Evolutionary conservation across 129 eudicot species (phyloP).

Genomic region (Ambrosia artemisiifolia): DNA sequence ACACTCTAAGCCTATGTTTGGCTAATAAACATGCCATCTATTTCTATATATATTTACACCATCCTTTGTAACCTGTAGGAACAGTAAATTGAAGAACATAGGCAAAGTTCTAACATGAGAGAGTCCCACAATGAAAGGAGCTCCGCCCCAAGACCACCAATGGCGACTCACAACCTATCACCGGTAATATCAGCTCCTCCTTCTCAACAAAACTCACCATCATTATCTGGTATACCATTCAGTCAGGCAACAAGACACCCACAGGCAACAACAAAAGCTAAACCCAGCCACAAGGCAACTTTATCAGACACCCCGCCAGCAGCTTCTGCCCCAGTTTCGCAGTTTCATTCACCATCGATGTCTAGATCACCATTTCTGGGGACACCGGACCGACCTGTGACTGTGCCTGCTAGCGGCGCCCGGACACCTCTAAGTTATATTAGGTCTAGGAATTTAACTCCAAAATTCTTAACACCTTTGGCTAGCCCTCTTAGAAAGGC

Average conservation of each 20-base stretch:
- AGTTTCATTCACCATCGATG: slow-evolving; percentile 40
- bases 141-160: slow-evolving; percentile 34
- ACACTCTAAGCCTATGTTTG: slow-evolving; percentile 18
- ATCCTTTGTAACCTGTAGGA: background rate
- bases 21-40: background rate
- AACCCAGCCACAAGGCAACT: background rate
- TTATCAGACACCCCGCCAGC: slow-evolving; percentile 25
- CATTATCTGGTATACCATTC: slow-evolving; percentile 43
- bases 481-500: slow-evolving; percentile 52
- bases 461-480: slow-evolving; percentile 45
- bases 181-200: slow-evolving; percentile 28
- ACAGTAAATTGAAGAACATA: background rate
- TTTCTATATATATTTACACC: slow-evolving; percentile 1
- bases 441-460: slow-evolving; percentile 35
- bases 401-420: slow-evolving; percentile 22
- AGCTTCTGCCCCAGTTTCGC: slow-evolving; percentile 35
- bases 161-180: background rate
- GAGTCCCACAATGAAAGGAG: slow-evolving; percentile 13
- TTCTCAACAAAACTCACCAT: slow-evolving; percentile 49
- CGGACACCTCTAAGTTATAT: slow-evolving; percentile 19
- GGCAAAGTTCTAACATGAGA: slow-evolving; percentile 8
- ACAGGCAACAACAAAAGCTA: slow-evolving; percentile 9
- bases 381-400: slow-evolving; percentile 29
- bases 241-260: slow-evolving; percentile 30
- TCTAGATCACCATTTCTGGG: slow-evolving; percentile 35